Conservation (phyloP, 306 rosid species). For the Prosopis cineraria region DNA sequence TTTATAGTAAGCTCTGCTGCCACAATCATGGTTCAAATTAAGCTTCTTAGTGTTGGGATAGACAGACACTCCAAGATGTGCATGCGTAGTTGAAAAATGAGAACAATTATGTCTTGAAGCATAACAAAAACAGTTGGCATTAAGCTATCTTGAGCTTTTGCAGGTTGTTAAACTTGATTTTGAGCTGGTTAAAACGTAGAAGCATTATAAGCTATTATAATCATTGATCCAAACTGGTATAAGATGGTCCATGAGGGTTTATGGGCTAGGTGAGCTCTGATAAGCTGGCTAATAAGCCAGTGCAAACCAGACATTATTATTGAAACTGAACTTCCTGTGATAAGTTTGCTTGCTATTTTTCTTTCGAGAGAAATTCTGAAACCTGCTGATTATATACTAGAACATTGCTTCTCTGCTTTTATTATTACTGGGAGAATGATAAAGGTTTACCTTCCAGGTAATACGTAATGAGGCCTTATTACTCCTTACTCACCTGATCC, state of each 20-base stretch:
- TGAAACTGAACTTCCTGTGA: background rate
- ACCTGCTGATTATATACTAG: background rate
- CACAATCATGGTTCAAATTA: background rate
- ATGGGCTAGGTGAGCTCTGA: background rate
- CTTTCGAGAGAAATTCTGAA: background rate
- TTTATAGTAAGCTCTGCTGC: background rate
- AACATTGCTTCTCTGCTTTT: constrained; percentile 4
- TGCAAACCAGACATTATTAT: background rate
- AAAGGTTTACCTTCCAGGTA: constrained; percentile 56
- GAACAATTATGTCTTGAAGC: background rate
- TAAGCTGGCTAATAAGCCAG: constrained; percentile 8
- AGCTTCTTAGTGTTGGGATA: background rate
- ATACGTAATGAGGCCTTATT: constrained; percentile 91
- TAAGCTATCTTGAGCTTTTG: background rate
- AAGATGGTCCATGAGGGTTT: background rate
- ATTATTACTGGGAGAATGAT: constrained; percentile 30
- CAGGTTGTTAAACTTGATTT: background rate
- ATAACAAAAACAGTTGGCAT: background rate
- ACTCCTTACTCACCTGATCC: constrained; percentile 87
- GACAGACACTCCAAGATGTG: background rate
- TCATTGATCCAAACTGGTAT: background rate
- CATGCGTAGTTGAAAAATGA: background rate
- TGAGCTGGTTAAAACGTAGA: background rate
- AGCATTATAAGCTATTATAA: background rate
- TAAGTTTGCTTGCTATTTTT: constrained; percentile 8